Percentiles rank a stretch among this genome's conserved stretches.
phyloP scores from a whole-genome alignment of 805 yeast species.

The Candida morakotiae region DNA sequence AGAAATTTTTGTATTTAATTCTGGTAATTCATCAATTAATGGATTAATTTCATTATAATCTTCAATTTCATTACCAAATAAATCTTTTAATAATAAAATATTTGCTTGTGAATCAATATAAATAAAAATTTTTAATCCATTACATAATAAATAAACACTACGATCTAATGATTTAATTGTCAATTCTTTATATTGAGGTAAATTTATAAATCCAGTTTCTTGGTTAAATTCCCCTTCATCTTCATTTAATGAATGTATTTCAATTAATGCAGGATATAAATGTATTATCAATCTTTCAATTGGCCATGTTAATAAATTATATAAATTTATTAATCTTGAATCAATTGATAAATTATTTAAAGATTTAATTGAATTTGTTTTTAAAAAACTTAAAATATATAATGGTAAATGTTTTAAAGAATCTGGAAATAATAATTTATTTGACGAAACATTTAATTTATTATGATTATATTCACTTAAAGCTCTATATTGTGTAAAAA shows the following conservation, averaged over 20 bases:
- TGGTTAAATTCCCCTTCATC: slow-evolving; percentile 41
- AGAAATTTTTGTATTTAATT: slow-evolving; percentile 64
- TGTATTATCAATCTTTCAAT: slow-evolving; percentile 55
- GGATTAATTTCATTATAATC: slow-evolving; percentile 46
- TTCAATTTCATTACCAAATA: slow-evolving; percentile 58
- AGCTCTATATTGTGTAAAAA: slow-evolving; percentile 48
- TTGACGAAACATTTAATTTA: slow-evolving; percentile 31
- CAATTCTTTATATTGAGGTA: slow-evolving; percentile 50
- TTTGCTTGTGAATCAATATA: slow-evolving; percentile 71
- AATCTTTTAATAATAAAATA: slow-evolving; percentile 62
- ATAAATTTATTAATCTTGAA: slow-evolving; percentile 53
- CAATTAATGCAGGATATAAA: slow-evolving; percentile 77
- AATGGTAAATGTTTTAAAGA: slow-evolving; percentile 69
- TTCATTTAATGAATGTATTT: slow-evolving; percentile 60
- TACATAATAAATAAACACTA: slow-evolving; percentile 75
- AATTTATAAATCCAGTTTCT: slow-evolving; percentile 36
- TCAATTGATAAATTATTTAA: slow-evolving; percentile 54
- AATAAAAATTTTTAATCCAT: slow-evolving; percentile 56
- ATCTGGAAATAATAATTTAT: slow-evolving; percentile 78
- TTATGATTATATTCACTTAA: slow-evolving; percentile 42
- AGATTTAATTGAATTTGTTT: slow-evolving; percentile 58
- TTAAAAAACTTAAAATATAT: slow-evolving; percentile 64
- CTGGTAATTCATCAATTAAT: slow-evolving; percentile 59
- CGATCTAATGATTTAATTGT: slow-evolving; percentile 46
- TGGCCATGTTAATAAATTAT: slow-evolving; percentile 49